Evolutionary conservation across 768 basidiomycete species (phyloP).

Genomic region (Suillus occidentalis): DNA sequence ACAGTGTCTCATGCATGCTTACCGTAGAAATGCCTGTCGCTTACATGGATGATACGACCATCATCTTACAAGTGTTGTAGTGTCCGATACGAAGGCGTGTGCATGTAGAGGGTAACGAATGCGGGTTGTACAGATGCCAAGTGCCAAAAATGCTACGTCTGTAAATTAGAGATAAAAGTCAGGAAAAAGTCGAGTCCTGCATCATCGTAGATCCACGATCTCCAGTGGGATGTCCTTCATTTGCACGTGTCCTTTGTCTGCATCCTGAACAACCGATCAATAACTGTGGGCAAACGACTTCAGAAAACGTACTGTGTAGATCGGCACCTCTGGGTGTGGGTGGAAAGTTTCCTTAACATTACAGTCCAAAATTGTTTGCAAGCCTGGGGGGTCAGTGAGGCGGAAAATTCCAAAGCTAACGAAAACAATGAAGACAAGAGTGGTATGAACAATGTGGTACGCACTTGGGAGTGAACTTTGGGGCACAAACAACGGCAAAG

Average conservation of each 20-base stretch:
- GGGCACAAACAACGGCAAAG: slow-evolving; percentile 91
- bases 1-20: slow-evolving; percentile 44
- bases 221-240: slow-evolving; percentile 73
- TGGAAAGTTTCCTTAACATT: slow-evolving; percentile 77
- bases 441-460: slow-evolving; percentile 23
- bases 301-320: slow-evolving; percentile 71
- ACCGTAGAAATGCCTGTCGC: slow-evolving; percentile 43
- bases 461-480: slow-evolving; percentile 72
- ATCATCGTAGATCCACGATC: slow-evolving; percentile 75
- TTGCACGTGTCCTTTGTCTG: slow-evolving; percentile 82
- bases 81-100: neutral
- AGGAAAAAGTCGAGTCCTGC: neutral
- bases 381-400: slow-evolving; percentile 82
- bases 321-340: slow-evolving; percentile 79
- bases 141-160: neutral
- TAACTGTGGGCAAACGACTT: neutral
- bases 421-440: neutral
- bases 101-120: slow-evolving; percentile 3
- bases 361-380: slow-evolving; percentile 71
- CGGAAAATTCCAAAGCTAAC: slow-evolving; percentile 82
- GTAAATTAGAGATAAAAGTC: neutral
- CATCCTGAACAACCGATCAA: slow-evolving; percentile 50
- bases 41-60: slow-evolving; percentile 56
- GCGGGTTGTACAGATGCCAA: slow-evolving; percentile 3
- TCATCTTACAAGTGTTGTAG: slow-evolving; percentile 34